Conservation (phyloP, 139 green algal species). For the Astrephomene gubernaculifera region DNA sequence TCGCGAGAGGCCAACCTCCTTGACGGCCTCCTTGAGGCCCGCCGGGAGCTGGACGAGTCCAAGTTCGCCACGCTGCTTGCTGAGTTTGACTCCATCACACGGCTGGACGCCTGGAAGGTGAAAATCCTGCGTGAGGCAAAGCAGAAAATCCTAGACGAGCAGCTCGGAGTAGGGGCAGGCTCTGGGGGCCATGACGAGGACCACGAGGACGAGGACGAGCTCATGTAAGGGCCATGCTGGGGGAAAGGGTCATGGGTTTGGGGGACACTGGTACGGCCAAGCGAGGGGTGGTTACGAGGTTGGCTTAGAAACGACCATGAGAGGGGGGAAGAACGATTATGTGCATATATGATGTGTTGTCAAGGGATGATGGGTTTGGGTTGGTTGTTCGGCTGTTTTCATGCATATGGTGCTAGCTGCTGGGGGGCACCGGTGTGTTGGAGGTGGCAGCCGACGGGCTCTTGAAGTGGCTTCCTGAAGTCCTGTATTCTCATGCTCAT, state of each 20-base stretch:
- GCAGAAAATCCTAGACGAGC: slow-evolving; percentile 35
- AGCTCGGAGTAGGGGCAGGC: slow-evolving; percentile 39
- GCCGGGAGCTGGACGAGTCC: slow-evolving; percentile 69
- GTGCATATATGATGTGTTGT: too few relatives aligned
- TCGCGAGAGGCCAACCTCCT: slow-evolving; percentile 78
- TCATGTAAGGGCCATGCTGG: neutral
- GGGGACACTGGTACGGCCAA: neutral
- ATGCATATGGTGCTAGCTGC: too few relatives aligned
- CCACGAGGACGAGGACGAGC: slow-evolving; percentile 39
- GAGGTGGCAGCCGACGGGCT: too few relatives aligned
- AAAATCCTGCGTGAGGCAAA: slow-evolving; percentile 56
- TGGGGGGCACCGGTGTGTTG: too few relatives aligned
- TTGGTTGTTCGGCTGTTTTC: too few relatives aligned
- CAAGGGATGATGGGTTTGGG: too few relatives aligned
- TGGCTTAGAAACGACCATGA: too few relatives aligned
- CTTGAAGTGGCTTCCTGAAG: too few relatives aligned
- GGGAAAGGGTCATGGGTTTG: neutral
- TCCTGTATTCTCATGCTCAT: too few relatives aligned
- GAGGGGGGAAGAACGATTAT: too few relatives aligned
- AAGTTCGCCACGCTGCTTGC: slow-evolving; percentile 86
- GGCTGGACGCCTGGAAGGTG: slow-evolving; percentile 92
- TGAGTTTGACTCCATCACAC: slow-evolving; percentile 92
- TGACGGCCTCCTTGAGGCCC: slow-evolving; percentile 60
- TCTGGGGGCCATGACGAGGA: slow-evolving; percentile 21
- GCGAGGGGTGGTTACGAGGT: too few relatives aligned